Conservation (phyloP, 2,329 filamentous ascomycete species). For the Fusarium torulosum region DNA sequence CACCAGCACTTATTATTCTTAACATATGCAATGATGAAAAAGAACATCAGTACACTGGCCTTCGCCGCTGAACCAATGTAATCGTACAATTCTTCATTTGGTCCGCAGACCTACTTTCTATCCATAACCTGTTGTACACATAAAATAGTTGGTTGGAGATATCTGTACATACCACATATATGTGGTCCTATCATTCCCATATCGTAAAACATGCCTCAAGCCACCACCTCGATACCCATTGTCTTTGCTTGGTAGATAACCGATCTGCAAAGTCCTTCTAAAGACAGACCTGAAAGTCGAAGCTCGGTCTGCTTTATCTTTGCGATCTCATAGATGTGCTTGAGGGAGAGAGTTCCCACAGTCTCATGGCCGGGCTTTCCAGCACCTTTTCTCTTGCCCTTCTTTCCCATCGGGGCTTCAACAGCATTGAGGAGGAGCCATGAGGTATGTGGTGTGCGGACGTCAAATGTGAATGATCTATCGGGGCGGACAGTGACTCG, state of each 20-base stretch:
- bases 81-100: constrained; percentile 34
- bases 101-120: constrained; percentile 10
- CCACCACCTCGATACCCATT: constrained; percentile 78
- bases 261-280: constrained; percentile 79
- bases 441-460: constrained; percentile 94
- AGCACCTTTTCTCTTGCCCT: constrained; percentile 83
- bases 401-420: constrained; percentile 74
- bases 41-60: not conserved
- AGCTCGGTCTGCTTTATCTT: constrained; percentile 91
- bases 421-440: constrained; percentile 89
- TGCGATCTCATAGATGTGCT: constrained; percentile 98
- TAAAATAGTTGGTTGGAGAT: constrained; percentile 30
- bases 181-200: constrained; percentile 13
- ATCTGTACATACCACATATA: constrained; percentile 34
- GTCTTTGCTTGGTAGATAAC: constrained; percentile 82
- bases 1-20: too few species aligned
- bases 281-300: constrained; percentile 76
- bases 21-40: too few species aligned
- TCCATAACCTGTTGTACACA: constrained; percentile 46
- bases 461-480: constrained; percentile 90
- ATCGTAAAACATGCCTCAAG: constrained; percentile 56
- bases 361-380: constrained; percentile 79
- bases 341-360: constrained; percentile 88
- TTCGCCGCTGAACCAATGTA: constrained; percentile 6
- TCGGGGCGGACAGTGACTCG: constrained; percentile 93